A percentile compares a stretch with the other conserved stretches of the same genome.
Evolutionary conservation across 306 rosid genomes (phyloP).

Genomic region (Begonia peltatifolia): DNA sequence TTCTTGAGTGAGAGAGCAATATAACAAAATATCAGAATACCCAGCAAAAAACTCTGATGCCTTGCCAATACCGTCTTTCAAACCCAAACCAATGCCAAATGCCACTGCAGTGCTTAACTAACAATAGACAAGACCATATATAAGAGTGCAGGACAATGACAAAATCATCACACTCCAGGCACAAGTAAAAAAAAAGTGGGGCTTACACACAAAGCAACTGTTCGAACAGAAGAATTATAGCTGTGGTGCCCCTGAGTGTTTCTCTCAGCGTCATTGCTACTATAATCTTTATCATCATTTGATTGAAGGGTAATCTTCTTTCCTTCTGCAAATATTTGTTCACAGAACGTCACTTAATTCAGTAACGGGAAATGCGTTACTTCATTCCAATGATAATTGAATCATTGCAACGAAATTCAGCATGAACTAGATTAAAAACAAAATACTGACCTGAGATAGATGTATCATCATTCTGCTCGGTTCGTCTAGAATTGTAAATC

Average conservation of each 20-base stretch:
- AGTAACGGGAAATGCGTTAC: no score
- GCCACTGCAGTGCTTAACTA: constrained; percentile 68
- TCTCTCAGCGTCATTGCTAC: constrained; percentile 12
- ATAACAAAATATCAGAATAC: constrained; percentile 16
- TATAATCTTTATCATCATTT: constrained; percentile 16
- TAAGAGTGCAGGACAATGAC: not conserved
- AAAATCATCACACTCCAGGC: not conserved
- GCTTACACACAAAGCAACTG: constrained; percentile 75
- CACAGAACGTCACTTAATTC: not conserved
- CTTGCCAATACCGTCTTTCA: constrained; percentile 64
- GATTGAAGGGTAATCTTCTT: constrained; percentile 27
- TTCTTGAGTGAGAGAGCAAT: not conserved
- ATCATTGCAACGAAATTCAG: not conserved
- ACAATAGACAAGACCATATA: constrained; percentile 1
- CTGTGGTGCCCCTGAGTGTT: constrained; percentile 21
- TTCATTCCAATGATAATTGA: not conserved
- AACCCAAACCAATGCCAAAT: constrained; percentile 74
- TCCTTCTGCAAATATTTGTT: constrained; percentile 24
- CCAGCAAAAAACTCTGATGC: constrained; percentile 85
- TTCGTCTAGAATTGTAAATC: constrained; percentile 31
- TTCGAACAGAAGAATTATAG: constrained; percentile 48
- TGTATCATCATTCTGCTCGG: constrained; percentile 27
- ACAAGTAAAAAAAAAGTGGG: constrained; percentile 8
- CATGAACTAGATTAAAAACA: not conserved
- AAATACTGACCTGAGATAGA: constrained; percentile 34